Base-by-base conservation (phyloP, 2,329 filamentous ascomycete species). In the Apiospora koreana region DNA sequence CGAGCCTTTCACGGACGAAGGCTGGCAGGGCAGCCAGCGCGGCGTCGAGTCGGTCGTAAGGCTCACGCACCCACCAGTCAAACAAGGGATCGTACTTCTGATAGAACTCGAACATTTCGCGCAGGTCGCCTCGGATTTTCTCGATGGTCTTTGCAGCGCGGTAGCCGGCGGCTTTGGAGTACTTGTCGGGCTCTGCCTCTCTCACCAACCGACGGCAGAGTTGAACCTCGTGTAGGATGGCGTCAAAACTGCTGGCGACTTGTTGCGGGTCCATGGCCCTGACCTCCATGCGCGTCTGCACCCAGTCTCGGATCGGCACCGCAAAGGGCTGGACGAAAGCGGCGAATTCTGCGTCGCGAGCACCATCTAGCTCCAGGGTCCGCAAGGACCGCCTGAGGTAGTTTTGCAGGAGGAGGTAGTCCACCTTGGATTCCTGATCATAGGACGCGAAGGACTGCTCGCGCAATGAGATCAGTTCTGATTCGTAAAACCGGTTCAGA, bases 1-100 rank as follows among this genome's bases (percentile, higher is more conserved):
- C 83, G 0, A 88, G 77, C 1, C 80, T 79, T 2, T 80, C 73
- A 0, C 77, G 73, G 1, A 82, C 73, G 43, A 84, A 77, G 0
- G 75, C 74, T 12, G 78, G 73, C 3, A 88, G 75, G 0, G 79
- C 77, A 2, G 72, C 70, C 1, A 89, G 76, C 1, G 82, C 80
- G 2, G 73, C 71, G 31, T 83, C 76, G 3, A 86, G 78, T 2
- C 79, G 75, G 2, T 77, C 73, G 73, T 84, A 87, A 0, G 87
- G 86, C 7, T 80, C 76, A 0, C 80, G 77, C 0, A 84, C 82
- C 88, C 88, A 90, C 86, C 86, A 90, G 54, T 86, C 84, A 69
- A 89, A 89, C 18, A 82, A 69, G 0, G 88, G 87, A 72, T 90
- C 86, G 73, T 89, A 90, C 2, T 83, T 84, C 41, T 81, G 79